phyloP scores from a whole-genome alignment of 768 basidiomycete genomes.

The Suillus luteus region DNA sequence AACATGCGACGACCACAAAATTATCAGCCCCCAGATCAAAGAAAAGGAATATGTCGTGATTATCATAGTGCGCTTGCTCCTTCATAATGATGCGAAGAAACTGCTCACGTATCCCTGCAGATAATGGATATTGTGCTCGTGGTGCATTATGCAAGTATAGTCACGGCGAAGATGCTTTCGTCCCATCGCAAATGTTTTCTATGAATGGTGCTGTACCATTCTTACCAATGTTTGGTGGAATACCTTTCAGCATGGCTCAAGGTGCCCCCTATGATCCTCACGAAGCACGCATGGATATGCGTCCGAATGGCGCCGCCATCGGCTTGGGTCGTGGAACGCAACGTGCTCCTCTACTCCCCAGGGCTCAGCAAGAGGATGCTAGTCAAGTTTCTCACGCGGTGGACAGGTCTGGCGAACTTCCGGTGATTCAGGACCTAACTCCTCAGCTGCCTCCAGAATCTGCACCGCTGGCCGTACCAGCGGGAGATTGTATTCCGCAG shows the following conservation, averaged over 20 bases:
- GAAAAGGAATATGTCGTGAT: constrained; percentile 82
- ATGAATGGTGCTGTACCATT: constrained; percentile 60
- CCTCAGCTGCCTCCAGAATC: constrained; percentile 47
- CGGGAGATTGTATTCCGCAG: constrained; percentile 20
- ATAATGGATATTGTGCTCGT: constrained; percentile 88
- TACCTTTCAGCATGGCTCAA: constrained; percentile 55
- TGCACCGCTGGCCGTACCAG: constrained; percentile 26
- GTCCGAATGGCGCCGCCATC: constrained; percentile 43
- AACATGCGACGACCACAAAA: constrained; percentile 54
- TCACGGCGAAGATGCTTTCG: constrained; percentile 86
- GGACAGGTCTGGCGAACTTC: constrained; percentile 67
- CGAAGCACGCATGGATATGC: constrained; percentile 81
- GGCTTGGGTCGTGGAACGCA: constrained; percentile 36
- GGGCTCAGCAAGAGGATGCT: constrained; percentile 55
- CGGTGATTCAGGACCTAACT: constrained; percentile 83
- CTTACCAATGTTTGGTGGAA: constrained; percentile 67
- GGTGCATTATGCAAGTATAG: constrained; percentile 90
- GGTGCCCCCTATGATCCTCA: constrained; percentile 72
- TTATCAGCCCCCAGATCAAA: constrained; percentile 73
- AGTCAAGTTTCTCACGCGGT: constrained; percentile 40
- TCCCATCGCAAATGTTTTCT: constrained; percentile 69
- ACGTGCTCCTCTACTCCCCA: constrained; percentile 60
- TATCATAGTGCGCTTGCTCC: constrained; percentile 76
- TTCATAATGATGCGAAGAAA: constrained; percentile 10
- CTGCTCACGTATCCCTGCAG: constrained; percentile 42